Conservation (phyloP, 148 eudicot species). For the Rheum nobile region DNA sequence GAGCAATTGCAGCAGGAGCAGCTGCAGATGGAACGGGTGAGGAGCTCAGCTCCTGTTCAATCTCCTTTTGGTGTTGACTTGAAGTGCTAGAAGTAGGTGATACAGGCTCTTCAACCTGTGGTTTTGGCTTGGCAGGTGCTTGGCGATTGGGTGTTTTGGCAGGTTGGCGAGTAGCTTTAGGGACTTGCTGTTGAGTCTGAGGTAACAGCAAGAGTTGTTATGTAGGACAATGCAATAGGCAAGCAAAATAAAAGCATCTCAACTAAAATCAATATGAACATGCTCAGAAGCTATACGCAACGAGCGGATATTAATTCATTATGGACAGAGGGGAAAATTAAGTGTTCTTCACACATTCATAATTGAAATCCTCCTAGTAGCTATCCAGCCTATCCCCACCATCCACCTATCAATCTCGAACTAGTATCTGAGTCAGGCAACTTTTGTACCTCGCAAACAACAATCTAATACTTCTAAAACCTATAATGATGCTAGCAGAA, state of each 20-base stretch:
- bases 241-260: neutral
- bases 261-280: neutral
- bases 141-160: conserved; percentile 20
- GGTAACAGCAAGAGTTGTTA: neutral
- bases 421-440: too few species aligned
- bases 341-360: neutral
- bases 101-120: conserved; percentile 34
- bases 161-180: conserved; percentile 27
- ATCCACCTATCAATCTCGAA: too few species aligned
- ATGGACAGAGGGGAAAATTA: neutral
- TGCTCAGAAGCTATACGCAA: neutral
- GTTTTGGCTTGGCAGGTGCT: neutral
- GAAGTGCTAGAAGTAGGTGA: conserved; percentile 55
- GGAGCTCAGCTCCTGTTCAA: conserved; percentile 22
- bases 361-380: too few species aligned
- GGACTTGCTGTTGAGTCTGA: conserved; percentile 33
- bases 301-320: neutral
- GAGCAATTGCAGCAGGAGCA: conserved; percentile 24
- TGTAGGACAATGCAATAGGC: neutral
- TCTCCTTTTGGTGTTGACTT: conserved; percentile 7
- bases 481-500: neutral
- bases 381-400: too few species aligned
- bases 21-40: conserved; percentile 21
- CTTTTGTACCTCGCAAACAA: too few species aligned
- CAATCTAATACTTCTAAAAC: neutral